Percentiles rank a stretch among this genome's conserved stretches.
Evolutionary conservation across 1,284 basidiomycete species (phyloP).

Genomic region (Sanghuangporus baumii): DNA sequence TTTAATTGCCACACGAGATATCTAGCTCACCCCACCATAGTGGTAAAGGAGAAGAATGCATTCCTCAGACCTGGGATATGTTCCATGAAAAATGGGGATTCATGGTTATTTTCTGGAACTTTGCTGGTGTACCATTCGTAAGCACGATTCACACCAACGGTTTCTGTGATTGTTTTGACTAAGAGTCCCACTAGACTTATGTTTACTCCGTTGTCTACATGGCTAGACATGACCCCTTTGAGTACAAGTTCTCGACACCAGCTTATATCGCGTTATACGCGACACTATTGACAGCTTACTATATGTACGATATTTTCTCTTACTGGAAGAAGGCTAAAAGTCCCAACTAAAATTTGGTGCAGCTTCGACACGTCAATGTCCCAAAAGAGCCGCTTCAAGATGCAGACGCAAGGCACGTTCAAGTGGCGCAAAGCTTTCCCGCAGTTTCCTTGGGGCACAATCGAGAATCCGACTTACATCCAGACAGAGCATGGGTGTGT

Average conservation of each 20-base stretch:
- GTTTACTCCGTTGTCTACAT: conserved; percentile 98
- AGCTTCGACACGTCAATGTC: conserved; percentile 95
- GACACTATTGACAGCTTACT: conserved; percentile 83
- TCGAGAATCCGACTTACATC: conserved; percentile 87
- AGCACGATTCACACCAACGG: too few species aligned
- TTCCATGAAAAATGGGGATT: conserved; percentile 96
- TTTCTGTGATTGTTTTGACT: conserved; percentile 18
- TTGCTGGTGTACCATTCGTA: conserved; percentile 87
- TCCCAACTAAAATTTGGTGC: conserved; percentile 18
- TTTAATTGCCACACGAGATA: background rate
- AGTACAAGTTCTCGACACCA: conserved; percentile 81
- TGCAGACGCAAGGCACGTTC: conserved; percentile 89
- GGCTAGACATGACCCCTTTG: conserved; percentile 86
- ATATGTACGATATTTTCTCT: conserved; percentile 48
- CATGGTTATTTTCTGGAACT: conserved; percentile 98
- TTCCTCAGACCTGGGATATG: conserved; percentile 99
- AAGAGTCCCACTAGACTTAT: conserved; percentile 65
- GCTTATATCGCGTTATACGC: conserved; percentile 68
- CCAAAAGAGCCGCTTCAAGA: conserved; percentile 97
- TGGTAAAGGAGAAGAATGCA: conserved; percentile 92
- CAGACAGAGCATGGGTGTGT: conserved; percentile 87
- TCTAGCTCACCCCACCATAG: conserved; percentile 20
- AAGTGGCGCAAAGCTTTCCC: conserved; percentile 90
- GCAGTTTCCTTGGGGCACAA: conserved; percentile 82
- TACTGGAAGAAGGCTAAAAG: conserved; percentile 7